Percentiles rank a stretch among this genome's conserved stretches.
Evolutionary conservation across 169 alveolate genomes (phyloP).

Genomic region (Plasmodium coatneyi): DNA sequence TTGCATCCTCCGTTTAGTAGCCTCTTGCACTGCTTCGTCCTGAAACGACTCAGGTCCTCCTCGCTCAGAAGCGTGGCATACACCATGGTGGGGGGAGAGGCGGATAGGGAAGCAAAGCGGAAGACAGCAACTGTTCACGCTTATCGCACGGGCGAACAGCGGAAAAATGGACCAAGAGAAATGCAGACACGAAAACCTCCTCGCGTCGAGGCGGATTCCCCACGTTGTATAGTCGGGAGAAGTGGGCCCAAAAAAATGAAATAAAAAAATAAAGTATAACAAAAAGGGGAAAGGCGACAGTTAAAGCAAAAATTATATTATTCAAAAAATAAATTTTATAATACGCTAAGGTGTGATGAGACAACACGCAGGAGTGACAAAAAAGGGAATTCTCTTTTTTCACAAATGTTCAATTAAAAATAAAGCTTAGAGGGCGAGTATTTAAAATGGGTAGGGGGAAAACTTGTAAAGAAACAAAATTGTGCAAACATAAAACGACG

Average conservation of each 20-base stretch:
- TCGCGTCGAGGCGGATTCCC: background rate
- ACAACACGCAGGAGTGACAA: background rate
- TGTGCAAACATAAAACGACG: background rate
- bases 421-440: slow-evolving; percentile 10
- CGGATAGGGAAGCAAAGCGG: background rate
- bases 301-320: slow-evolving; percentile 10
- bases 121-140: background rate
- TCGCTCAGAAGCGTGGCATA: slow-evolving; percentile 84
- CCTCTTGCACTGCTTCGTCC: slow-evolving; percentile 89
- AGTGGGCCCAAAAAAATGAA: background rate
- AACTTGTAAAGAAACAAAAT: background rate
- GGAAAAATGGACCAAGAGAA: background rate
- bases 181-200: background rate
- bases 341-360: background rate
- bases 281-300: background rate
- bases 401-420: slow-evolving; percentile 10
- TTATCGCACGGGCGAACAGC: background rate
- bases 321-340: background rate
- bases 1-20: slow-evolving; percentile 82
- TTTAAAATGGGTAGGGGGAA: background rate
- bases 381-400: background rate
- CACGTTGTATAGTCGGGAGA: background rate
- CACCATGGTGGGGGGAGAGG: slow-evolving; percentile 3
- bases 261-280: background rate
- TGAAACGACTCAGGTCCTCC: slow-evolving; percentile 87